Percentiles rank a stretch among this genome's conserved stretches.
phyloP scores from a whole-genome alignment of 306 rosid species.

The Cicer pinnatifidum region DNA sequence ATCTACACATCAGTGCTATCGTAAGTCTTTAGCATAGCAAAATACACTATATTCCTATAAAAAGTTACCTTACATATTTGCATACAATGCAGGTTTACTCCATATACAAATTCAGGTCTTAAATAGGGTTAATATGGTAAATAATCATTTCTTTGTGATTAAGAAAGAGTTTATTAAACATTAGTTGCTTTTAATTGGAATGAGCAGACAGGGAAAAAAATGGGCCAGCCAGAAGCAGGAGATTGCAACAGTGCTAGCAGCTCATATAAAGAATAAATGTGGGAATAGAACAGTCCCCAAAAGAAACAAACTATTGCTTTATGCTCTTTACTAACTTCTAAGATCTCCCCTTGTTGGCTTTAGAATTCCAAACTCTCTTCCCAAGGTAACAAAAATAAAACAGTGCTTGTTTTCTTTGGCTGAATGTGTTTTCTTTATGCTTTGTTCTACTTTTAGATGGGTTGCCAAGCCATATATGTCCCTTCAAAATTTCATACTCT shows the following conservation, averaged over 20 bases:
- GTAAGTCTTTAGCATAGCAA: not conserved
- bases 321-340: constrained; percentile 59
- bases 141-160: constrained; percentile 61
- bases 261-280: constrained; percentile 63
- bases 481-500: constrained; percentile 24
- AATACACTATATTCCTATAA: not conserved
- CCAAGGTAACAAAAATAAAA: constrained; percentile 64
- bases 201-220: constrained; percentile 46
- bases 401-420: constrained; percentile 62
- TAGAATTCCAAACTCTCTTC: constrained; percentile 93
- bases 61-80: not conserved
- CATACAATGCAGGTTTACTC: not conserved
- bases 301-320: constrained; percentile 90
- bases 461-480: constrained; percentile 46
- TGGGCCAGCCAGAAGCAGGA: constrained; percentile 50
- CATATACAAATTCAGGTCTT: not conserved
- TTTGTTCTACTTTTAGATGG: constrained; percentile 56
- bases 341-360: constrained; percentile 68
- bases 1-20: not conserved
- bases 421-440: constrained; percentile 60
- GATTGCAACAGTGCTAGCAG: constrained; percentile 55
- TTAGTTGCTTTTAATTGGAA: constrained; percentile 47
- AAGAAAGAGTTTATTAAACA: constrained; percentile 57
- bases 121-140: constrained; percentile 52
- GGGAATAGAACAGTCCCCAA: constrained; percentile 66